phyloP scores from a whole-genome alignment of 768 basidiomycete genomes.

The Pleurotus djamor region DNA sequence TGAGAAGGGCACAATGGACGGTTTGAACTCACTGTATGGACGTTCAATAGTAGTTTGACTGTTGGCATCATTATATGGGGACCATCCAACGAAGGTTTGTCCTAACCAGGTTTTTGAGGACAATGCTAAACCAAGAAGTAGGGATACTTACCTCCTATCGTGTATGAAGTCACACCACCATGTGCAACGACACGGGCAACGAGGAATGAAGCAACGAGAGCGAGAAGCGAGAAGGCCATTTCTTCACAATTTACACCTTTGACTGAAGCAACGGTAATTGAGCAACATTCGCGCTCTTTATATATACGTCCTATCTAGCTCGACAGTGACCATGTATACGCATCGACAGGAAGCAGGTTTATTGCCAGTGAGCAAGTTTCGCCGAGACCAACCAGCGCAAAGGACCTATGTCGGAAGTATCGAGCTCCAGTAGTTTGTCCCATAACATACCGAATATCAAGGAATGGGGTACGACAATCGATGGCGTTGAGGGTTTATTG shows the following conservation, averaged over 20 bases:
- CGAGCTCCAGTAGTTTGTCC: neutral
- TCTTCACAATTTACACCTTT: neutral
- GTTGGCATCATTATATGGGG: constrained; percentile 30
- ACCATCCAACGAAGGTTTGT: constrained; percentile 29
- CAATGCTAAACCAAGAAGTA: neutral
- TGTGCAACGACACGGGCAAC: constrained; percentile 29
- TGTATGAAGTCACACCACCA: constrained; percentile 34
- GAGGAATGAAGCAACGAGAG: constrained; percentile 23
- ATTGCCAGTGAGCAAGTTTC: constrained; percentile 1
- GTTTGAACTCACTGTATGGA: constrained; percentile 23
- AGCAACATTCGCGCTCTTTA: neutral
- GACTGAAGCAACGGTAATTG: neutral
- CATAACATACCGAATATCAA: neutral
- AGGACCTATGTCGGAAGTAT: neutral
- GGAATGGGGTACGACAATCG: neutral
- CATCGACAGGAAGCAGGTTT: neutral
- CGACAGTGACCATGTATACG: neutral
- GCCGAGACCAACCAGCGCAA: neutral
- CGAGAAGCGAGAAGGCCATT: constrained; percentile 16
- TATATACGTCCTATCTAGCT: neutral
- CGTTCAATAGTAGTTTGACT: constrained; percentile 32
- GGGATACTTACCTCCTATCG: constrained; percentile 23
- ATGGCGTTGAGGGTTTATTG: neutral
- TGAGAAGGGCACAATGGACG: neutral
- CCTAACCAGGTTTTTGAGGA: constrained; percentile 11